Percentiles rank a stretch among this genome's conserved stretches.
Evolutionary conservation across 305 asterid species (phyloP).

Genomic region (Fraxinus albicans): DNA sequence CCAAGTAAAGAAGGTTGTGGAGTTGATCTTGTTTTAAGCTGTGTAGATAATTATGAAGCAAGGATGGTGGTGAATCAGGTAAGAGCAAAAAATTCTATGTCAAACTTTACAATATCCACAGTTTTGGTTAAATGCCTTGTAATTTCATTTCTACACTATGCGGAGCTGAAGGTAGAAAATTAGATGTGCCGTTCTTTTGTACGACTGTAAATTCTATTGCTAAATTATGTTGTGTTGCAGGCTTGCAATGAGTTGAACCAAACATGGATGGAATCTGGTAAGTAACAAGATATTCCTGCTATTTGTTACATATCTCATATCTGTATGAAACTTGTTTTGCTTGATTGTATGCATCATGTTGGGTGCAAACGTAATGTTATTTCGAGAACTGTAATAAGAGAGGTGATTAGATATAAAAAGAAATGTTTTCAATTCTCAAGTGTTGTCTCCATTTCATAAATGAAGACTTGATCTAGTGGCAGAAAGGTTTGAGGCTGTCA

Average conservation of each 20-base stretch:
- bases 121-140: conserved; percentile 18
- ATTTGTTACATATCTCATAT: neutral
- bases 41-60: conserved; percentile 99
- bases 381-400: neutral
- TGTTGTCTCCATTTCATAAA: neutral
- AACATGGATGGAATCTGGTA: conserved; percentile 99
- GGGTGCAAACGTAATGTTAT: neutral
- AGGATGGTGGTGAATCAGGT: conserved; percentile 99
- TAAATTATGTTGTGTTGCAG: conserved; percentile 42
- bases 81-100: conserved; percentile 20
- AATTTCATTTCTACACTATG: conserved; percentile 10
- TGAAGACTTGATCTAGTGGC: neutral
- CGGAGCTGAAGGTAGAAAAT: conserved; percentile 6
- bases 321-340: neutral
- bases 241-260: conserved; percentile 95
- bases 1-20: conserved; percentile 76
- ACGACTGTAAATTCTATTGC: conserved; percentile 17
- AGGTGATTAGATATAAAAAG: neutral
- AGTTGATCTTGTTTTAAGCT: conserved; percentile 90
- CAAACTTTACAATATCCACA: neutral
- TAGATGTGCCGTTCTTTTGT: conserved; percentile 6
- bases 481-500: neutral
- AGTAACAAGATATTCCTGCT: conserved; percentile 19
- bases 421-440: neutral
- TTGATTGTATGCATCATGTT: conserved; percentile 5